Percentiles rank a stretch among this genome's conserved stretches.
Conservation (phyloP, 495 filamentous ascomycete genomes). For the Aspergillus panamensis region DNA sequence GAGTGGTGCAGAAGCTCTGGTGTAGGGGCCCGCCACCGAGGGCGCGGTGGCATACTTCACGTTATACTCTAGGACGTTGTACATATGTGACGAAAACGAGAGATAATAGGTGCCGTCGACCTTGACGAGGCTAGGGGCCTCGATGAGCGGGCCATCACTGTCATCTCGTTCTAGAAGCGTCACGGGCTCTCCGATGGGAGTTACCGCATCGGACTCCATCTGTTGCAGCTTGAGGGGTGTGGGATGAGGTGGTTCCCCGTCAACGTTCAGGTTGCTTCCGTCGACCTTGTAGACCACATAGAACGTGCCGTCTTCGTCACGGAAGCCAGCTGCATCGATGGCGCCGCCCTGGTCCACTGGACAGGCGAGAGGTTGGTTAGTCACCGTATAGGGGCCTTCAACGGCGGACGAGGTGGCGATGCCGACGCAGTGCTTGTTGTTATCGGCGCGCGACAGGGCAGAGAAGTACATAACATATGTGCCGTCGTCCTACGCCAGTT, state of each 20-base stretch:
- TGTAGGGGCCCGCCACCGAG: conserved; percentile 48
- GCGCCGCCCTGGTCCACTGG: conserved; percentile 50
- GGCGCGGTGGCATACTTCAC: conserved; percentile 51
- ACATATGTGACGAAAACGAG: conserved; percentile 61
- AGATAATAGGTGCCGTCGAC: conserved; percentile 50
- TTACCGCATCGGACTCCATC: conserved; percentile 49
- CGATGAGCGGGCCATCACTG: conserved; percentile 57
- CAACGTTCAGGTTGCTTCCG: conserved; percentile 54
- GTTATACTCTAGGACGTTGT: conserved; percentile 49
- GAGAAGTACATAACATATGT: conserved; percentile 60
- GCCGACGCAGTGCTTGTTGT: conserved; percentile 53
- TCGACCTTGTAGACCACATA: conserved; percentile 63
- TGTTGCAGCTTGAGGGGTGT: conserved; percentile 62
- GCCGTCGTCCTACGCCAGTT: conserved; percentile 34
- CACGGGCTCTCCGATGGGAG: conserved; percentile 47
- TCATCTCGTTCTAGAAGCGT: conserved; percentile 53
- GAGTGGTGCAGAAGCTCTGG: conserved; percentile 26
- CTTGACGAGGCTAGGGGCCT: conserved; percentile 55
- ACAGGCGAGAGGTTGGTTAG: conserved; percentile 48
- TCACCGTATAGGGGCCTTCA: conserved; percentile 51
- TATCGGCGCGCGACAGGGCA: conserved; percentile 37
- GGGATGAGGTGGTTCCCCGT: conserved; percentile 47
- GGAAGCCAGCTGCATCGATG: conserved; percentile 56
- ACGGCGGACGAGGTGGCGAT: conserved; percentile 40
- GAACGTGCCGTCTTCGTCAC: conserved; percentile 48